Percentiles rank a stretch among this genome's conserved stretches.
phyloP scores from a whole-genome alignment of 495 filamentous ascomycete genomes.

The Schizothecium vesticola region DNA sequence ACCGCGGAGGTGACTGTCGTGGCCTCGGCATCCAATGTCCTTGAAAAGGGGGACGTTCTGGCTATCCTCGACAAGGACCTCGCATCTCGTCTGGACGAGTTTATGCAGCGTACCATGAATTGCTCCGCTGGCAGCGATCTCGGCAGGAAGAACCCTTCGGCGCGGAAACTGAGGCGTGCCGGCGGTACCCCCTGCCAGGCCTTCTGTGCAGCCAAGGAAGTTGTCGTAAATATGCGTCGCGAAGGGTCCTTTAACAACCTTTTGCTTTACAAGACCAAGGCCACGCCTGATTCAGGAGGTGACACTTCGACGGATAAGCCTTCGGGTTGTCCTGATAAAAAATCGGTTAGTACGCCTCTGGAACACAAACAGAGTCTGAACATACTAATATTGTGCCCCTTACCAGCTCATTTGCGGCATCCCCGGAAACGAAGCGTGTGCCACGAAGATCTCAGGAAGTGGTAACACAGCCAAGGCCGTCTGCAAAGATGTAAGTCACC shows the following conservation, averaged over 20 bases:
- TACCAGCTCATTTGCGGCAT: background rate
- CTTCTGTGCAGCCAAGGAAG: background rate
- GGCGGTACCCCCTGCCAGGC: background rate
- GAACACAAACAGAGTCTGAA: too few species aligned
- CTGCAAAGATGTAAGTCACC: background rate
- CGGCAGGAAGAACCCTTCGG: background rate
- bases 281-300: background rate
- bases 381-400: background rate
- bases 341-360: too few species aligned
- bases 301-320: background rate
- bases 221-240: background rate
- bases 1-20: background rate
- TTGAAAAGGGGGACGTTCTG: background rate
- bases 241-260: background rate
- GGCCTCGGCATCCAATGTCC: background rate
- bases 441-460: background rate
- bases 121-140: constrained; percentile 1
- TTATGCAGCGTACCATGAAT: background rate
- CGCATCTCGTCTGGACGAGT: background rate
- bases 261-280: background rate
- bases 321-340: too few species aligned
- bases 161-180: background rate
- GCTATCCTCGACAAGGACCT: constrained; percentile 3
- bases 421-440: background rate
- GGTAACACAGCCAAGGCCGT: background rate